Conservation (phyloP, 441 rosid species). For the Cnidoscolus chayamansa region DNA sequence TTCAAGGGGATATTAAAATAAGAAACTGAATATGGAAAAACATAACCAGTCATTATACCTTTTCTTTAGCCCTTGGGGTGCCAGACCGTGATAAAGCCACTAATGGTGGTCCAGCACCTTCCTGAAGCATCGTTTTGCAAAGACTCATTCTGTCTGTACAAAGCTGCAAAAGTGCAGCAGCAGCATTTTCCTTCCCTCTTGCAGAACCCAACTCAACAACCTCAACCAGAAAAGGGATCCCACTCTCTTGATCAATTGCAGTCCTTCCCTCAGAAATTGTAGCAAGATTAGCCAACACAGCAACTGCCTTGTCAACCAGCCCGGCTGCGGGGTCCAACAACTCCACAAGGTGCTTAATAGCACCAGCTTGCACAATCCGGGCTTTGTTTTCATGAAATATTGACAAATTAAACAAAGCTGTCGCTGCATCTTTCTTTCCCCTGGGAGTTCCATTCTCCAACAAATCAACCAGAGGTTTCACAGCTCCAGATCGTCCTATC, state of each 20-base stretch:
- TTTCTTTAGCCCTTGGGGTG: constrained; percentile 83
- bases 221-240: constrained; percentile 81
- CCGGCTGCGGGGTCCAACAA: constrained; percentile 91
- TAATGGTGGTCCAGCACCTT: constrained; percentile 91
- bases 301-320: constrained; percentile 94
- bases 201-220: constrained; percentile 88
- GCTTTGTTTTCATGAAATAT: constrained; percentile 76
- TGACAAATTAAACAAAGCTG: constrained; percentile 78
- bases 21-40: background rate
- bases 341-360: constrained; percentile 76
- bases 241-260: constrained; percentile 74
- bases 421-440: constrained; percentile 88
- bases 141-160: constrained; percentile 52
- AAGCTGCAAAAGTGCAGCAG: constrained; percentile 84
- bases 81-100: constrained; percentile 82
- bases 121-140: constrained; percentile 71
- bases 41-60: constrained; percentile 36
- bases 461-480: constrained; percentile 76
- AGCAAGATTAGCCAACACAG: constrained; percentile 86
- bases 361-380: constrained; percentile 74
- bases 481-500: constrained; percentile 85
- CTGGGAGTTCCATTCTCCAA: constrained; percentile 74
- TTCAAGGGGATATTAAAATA: background rate
- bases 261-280: constrained; percentile 67
- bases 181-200: constrained; percentile 93